These are phyloP conservation scores for Teunomyces aglyptinius DNA, from an alignment of 805 yeast species.

Conservation along the genomic window DNA sequence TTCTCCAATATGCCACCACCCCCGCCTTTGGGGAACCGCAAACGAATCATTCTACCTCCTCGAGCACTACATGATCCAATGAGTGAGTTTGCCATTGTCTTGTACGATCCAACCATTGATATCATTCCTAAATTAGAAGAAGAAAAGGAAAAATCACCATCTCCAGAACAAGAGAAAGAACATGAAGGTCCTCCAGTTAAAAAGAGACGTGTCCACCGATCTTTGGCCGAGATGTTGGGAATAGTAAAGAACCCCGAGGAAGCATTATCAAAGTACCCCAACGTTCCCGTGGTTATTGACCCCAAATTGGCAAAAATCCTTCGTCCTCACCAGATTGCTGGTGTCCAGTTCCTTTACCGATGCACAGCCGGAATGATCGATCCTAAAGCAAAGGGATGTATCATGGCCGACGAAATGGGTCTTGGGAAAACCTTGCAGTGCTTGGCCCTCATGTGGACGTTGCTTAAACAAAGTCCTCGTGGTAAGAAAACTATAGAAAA, in stretches of 20 bases:
- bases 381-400: conserved; percentile 87
- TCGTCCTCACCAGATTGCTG: conserved; percentile 96
- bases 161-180: conserved; percentile 12
- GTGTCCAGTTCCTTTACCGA: conserved; percentile 84
- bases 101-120: conserved; percentile 94
- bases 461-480: conserved; percentile 84
- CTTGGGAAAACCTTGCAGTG: conserved; percentile 90
- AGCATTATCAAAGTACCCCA: conserved; percentile 55
- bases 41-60: conserved; percentile 70
- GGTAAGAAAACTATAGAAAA: conserved; percentile 81
- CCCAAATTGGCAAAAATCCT: conserved; percentile 80
- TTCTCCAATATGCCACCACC: conserved; percentile 49
- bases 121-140: conserved; percentile 32
- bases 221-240: conserved; percentile 80
- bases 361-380: conserved; percentile 88
- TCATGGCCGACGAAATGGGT: conserved; percentile 99
- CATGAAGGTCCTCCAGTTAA: conserved; percentile 21
- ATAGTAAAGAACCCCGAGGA: conserved; percentile 53
- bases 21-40: conserved; percentile 81
- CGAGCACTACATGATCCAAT: conserved; percentile 93
- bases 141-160: conserved; percentile 10
- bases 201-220: conserved; percentile 53
- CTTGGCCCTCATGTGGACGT: conserved; percentile 87
- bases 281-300: conserved; percentile 95
- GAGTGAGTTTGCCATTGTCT: conserved; percentile 88